A percentile compares a stretch with the other conserved stretches of the same genome.
phyloP scores from a whole-genome alignment of 2,329 filamentous ascomycete genomes.

The Fusarium praegraminearum region DNA sequence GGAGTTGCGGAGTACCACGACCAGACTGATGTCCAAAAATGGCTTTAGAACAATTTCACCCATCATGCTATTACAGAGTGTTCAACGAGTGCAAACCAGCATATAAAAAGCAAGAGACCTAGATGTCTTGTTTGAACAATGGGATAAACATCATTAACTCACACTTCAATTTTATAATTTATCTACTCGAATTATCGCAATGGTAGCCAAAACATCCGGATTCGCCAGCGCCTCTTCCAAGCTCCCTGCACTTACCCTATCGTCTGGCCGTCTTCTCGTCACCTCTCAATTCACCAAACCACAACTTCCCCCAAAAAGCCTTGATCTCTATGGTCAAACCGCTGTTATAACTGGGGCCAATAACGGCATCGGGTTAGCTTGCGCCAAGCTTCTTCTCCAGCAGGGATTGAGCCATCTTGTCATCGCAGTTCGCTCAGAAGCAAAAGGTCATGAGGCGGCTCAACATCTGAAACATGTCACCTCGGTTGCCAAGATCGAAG shows the following conservation, averaged over 20 bases:
- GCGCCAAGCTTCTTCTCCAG: background rate
- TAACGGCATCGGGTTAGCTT: slow-evolving; percentile 8
- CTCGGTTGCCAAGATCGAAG: background rate
- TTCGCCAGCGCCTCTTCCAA: slow-evolving; percentile 5
- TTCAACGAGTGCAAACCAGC: fast-evolving
- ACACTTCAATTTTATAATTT: background rate
- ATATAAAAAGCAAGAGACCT: background rate
- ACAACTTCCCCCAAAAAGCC: background rate
- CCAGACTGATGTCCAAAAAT: background rate
- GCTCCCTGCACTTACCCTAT: slow-evolving; percentile 7
- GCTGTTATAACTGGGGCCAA: slow-evolving; percentile 3
- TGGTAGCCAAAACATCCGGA: background rate
- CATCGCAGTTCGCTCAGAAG: slow-evolving; percentile 1
- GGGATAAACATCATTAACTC: background rate
- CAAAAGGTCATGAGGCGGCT: background rate
- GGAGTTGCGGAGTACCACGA: background rate
- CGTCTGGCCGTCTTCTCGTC: background rate
- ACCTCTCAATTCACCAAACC: slow-evolving; percentile 9
- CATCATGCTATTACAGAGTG: background rate
- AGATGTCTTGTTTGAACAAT: fast-evolving
- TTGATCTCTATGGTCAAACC: background rate
- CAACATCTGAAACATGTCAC: background rate
- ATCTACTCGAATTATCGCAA: fast-evolving
- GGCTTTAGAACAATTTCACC: background rate
- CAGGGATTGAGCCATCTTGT: background rate